A percentile compares a stretch with the other conserved stretches of the same genome.
phyloP scores from a whole-genome alignment of 768 basidiomycete genomes.

The Pleurotus platypus region DNA sequence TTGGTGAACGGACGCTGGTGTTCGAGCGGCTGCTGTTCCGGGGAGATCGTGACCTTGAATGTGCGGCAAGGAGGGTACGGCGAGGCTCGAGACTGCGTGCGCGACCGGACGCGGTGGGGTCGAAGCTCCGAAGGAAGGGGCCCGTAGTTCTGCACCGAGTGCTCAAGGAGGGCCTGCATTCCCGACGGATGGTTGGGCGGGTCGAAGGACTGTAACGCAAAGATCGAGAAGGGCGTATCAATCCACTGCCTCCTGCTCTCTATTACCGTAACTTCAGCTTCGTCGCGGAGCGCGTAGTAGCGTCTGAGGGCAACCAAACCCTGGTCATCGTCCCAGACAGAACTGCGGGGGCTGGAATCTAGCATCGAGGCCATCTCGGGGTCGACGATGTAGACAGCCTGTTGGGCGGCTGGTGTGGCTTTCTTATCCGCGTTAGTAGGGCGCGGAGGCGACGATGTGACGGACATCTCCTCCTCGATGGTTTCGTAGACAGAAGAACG shows the following conservation, averaged over 20 bases:
- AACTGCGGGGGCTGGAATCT: constrained; percentile 34
- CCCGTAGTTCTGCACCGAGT: constrained; percentile 67
- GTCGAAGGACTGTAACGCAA: constrained; percentile 68
- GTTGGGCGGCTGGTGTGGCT: constrained; percentile 30
- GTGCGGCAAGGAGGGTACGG: constrained; percentile 62
- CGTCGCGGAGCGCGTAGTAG: constrained; percentile 67
- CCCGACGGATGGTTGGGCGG: constrained; percentile 61
- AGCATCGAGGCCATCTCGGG: constrained; percentile 44
- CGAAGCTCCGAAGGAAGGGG: constrained; percentile 74
- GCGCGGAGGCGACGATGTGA: constrained; percentile 23
- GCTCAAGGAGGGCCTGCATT: constrained; percentile 71
- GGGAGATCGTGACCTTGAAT: constrained; percentile 41
- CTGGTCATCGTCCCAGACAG: constrained; percentile 65
- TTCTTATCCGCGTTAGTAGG: constrained; percentile 28
- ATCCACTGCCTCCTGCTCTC: constrained; percentile 65
- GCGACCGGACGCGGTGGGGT: constrained; percentile 56
- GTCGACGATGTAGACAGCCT: constrained; percentile 54
- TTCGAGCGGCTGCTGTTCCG: constrained; percentile 33
- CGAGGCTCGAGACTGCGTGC: constrained; percentile 68
- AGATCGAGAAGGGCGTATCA: constrained; percentile 75
- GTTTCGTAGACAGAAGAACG: constrained; percentile 75
- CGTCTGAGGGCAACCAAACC: constrained; percentile 61
- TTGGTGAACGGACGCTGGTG: constrained; percentile 12
- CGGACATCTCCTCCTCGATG: constrained; percentile 66
- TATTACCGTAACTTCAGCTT: constrained; percentile 59